Base-by-base conservation (phyloP, 352 stramenopile genomes). In the Phytophthora citricola region DNA sequence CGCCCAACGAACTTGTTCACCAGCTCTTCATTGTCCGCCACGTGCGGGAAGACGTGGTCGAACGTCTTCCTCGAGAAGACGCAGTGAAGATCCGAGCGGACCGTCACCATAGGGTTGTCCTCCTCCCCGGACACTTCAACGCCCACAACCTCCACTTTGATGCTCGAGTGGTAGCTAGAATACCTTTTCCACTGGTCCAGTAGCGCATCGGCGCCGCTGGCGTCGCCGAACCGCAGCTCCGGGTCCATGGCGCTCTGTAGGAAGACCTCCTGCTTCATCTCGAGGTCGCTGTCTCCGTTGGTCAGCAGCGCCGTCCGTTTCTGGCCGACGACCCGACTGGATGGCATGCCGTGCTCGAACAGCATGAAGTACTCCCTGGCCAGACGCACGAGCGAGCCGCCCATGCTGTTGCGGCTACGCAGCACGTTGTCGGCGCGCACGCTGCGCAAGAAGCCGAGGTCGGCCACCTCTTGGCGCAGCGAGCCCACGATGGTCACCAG, bases 31-130 rank as follows among this genome's bases (percentile, higher is more conserved):
- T 91, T 79, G 47, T 78, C n/a, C 1, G 68, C 66, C 24, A 79
- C 74, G 31, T 92, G 84, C 8, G 83, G 84, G 56, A 90, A 92
- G 15, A 92, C 60, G 34, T 84, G 27, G 15, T 77, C 55, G 40
- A 92, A 79, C 3, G 84, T 91, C 2, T 64, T 69, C 6, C 52
- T 64, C 14, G 79, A 90, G 52, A 88, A 77, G 9, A 79, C 71
- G 10, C 86, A 74, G 45, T 75, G 68, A 61, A 92, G 59, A 44
- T 83, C 58, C 20, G 69, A 75, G 38, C 59, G 69, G 26, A 78
- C 79, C 6, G 76, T 75, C 22, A 87, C 75, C 34, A 89, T 58
- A 2, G 77, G 79, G 34, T 69, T 79, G 9, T 86, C 74, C 15
- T 78, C 66, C 14, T 74, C 54, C 2, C 73, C 77, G 0, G 65